phyloP scores from a whole-genome alignment of 768 basidiomycete species.

The Tricholomella constricta region DNA sequence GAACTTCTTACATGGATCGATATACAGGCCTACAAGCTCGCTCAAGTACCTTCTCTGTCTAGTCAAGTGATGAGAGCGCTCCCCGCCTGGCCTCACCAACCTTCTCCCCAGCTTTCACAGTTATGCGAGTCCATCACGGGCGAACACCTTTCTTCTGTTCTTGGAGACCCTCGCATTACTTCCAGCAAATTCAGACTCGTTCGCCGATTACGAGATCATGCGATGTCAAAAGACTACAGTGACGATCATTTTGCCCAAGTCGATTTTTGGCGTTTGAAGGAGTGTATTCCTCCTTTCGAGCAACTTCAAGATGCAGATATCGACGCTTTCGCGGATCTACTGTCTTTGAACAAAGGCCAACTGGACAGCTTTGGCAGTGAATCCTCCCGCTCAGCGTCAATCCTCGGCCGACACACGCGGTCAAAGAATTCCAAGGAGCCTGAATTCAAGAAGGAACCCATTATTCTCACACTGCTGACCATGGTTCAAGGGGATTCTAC shows the following conservation, averaged over 20 bases:
- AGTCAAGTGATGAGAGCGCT: conserved; percentile 56
- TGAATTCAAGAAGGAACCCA: conserved; percentile 39
- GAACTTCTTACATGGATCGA: conserved; percentile 69
- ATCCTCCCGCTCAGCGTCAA: conserved; percentile 41
- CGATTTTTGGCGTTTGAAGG: conserved; percentile 86
- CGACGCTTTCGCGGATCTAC: conserved; percentile 68
- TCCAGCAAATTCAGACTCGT: conserved; percentile 81
- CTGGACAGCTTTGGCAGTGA: conserved; percentile 64
- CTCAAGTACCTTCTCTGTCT: conserved; percentile 36
- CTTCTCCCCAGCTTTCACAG: conserved; percentile 46
- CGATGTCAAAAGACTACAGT: conserved; percentile 38
- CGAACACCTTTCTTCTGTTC: conserved; percentile 50
- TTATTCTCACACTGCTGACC: conserved; percentile 52
- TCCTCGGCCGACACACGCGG: conserved; percentile 42
- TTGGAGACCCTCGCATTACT: conserved; percentile 60
- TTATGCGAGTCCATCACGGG: conserved; percentile 48
- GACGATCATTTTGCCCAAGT: conserved; percentile 50
- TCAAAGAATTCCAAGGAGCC: conserved; percentile 29
- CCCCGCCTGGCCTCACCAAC: conserved; percentile 75
- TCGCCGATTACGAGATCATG: conserved; percentile 57
- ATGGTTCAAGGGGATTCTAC: conserved; percentile 59
- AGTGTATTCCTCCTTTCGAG: conserved; percentile 60
- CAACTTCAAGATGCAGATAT: conserved; percentile 68
- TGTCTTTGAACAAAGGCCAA: conserved; percentile 58
- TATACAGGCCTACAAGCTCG: conserved; percentile 45